Evolutionary conservation across 306 rosid genomes (phyloP).

Genomic region (Vigna reflexopilosa): DNA sequence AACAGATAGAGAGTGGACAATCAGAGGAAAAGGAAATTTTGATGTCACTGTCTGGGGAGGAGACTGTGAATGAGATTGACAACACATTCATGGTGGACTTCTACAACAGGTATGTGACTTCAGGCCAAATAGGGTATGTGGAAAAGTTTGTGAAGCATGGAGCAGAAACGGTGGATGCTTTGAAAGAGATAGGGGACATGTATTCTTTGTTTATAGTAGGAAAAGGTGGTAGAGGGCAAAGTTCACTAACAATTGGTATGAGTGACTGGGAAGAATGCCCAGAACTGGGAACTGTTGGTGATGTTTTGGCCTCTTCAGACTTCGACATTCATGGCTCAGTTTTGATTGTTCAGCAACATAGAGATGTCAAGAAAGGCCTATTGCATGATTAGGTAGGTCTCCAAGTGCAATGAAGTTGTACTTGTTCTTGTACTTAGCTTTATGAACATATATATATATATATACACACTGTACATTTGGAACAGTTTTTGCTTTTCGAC

Average conservation of each 20-base stretch:
- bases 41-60: slow-evolving; percentile 69
- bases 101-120: slow-evolving; percentile 74
- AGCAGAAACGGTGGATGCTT: slow-evolving; percentile 60
- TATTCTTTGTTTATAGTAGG: slow-evolving; percentile 87
- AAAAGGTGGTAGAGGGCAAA: slow-evolving; percentile 82
- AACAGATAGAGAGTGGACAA: slow-evolving; percentile 37
- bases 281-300: slow-evolving; percentile 95
- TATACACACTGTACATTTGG: slow-evolving; percentile 22
- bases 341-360: slow-evolving; percentile 86
- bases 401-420: slow-evolving; percentile 24
- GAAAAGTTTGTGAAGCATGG: slow-evolving; percentile 80
- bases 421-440: slow-evolving; percentile 24
- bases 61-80: slow-evolving; percentile 63
- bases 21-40: slow-evolving; percentile 56
- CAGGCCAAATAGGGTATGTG: slow-evolving; percentile 82
- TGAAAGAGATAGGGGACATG: slow-evolving; percentile 76
- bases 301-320: slow-evolving; percentile 91
- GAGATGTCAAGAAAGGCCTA: slow-evolving; percentile 64
- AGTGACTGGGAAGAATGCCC: slow-evolving; percentile 99
- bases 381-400: slow-evolving; percentile 43
- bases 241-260: slow-evolving; percentile 80
- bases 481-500: slow-evolving; percentile 16
- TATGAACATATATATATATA: slow-evolving; percentile 31
- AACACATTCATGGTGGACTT: slow-evolving; percentile 77
- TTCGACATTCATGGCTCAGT: slow-evolving; percentile 75